A percentile compares a stretch with the other conserved stretches of the same genome.
phyloP scores from a whole-genome alignment of 257 asterid species.

The Scutellaria galericulata region DNA sequence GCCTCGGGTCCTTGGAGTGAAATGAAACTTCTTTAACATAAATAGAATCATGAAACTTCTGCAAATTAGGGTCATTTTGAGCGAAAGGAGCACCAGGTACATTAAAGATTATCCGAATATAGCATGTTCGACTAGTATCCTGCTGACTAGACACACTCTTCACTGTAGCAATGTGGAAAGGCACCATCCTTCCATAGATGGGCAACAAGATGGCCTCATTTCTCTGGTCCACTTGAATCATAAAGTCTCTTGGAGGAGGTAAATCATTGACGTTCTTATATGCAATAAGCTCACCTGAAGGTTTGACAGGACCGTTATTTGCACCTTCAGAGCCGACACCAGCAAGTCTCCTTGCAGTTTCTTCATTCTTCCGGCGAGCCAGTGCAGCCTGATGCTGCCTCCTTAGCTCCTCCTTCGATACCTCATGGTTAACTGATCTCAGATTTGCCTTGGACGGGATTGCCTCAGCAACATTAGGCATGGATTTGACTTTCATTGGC shows the following conservation, averaged over 20 bases:
- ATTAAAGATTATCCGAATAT: conserved; percentile 66
- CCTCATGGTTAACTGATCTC: conserved; percentile 71
- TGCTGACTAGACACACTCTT: conserved; percentile 74
- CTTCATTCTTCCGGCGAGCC: conserved; percentile 78
- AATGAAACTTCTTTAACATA: conserved; percentile 67
- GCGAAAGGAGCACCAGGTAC: conserved; percentile 79
- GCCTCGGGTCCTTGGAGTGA: conserved; percentile 77
- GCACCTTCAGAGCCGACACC: conserved; percentile 54
- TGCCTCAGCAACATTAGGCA: conserved; percentile 37
- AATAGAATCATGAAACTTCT: conserved; percentile 60
- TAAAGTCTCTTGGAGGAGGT: conserved; percentile 65
- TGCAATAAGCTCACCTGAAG: conserved; percentile 59
- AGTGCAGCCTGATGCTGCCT: conserved; percentile 86
- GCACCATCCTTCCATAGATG: conserved; percentile 67
- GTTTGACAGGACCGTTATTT: conserved; percentile 41
- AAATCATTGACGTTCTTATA: conserved; percentile 66
- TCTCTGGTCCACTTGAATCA: conserved; percentile 79
- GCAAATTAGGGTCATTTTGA: conserved; percentile 60
- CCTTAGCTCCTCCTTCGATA: conserved; percentile 73
- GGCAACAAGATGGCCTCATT: conserved; percentile 74
- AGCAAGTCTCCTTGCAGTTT: conserved; percentile 74
- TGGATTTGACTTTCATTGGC: conserved; percentile 39
- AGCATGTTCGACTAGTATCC: conserved; percentile 68
- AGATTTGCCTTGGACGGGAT: conserved; percentile 66
- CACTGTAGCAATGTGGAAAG: conserved; percentile 73